These are phyloP conservation scores for Senna tora DNA, from an alignment of 306 rosid species.

Conservation along the genomic window DNA sequence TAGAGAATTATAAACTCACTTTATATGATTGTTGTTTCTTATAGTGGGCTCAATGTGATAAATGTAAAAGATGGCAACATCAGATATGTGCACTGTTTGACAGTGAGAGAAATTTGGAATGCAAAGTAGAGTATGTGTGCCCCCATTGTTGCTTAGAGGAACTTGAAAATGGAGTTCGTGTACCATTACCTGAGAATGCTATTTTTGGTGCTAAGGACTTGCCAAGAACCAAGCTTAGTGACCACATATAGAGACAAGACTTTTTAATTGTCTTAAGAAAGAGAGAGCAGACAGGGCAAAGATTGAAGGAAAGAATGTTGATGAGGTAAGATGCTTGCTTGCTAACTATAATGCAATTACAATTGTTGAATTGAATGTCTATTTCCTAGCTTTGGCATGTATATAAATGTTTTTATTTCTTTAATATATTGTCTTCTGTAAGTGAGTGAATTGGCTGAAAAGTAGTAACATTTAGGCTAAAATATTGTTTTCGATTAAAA, in stretches of 20 bases:
- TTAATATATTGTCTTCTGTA: slow-evolving; percentile 17
- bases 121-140: slow-evolving; percentile 50
- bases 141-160: slow-evolving; percentile 54
- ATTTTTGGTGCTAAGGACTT: slow-evolving; percentile 57
- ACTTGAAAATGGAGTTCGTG: slow-evolving; percentile 40
- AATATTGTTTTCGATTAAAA: background rate
- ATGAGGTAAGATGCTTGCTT: slow-evolving; percentile 59
- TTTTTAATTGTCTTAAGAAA: slow-evolving; percentile 44
- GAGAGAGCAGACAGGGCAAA: slow-evolving; percentile 50
- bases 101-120: slow-evolving; percentile 43
- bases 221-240: slow-evolving; percentile 61
- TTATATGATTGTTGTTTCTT: slow-evolving; percentile 25
- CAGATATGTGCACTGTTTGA: slow-evolving; percentile 70
- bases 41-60: slow-evolving; percentile 76
- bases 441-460: slow-evolving; percentile 2
- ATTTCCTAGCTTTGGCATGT: background rate
- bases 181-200: slow-evolving; percentile 41
- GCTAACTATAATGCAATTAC: background rate
- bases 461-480: background rate
- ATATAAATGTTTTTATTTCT: background rate
- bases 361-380: background rate
- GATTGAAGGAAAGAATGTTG: slow-evolving; percentile 38
- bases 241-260: slow-evolving; percentile 69
- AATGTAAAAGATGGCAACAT: slow-evolving; percentile 71
- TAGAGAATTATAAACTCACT: slow-evolving; percentile 21